phyloP scores from a whole-genome alignment of 2,329 filamentous ascomycete species.

The Aureobasidium mangrovei region DNA sequence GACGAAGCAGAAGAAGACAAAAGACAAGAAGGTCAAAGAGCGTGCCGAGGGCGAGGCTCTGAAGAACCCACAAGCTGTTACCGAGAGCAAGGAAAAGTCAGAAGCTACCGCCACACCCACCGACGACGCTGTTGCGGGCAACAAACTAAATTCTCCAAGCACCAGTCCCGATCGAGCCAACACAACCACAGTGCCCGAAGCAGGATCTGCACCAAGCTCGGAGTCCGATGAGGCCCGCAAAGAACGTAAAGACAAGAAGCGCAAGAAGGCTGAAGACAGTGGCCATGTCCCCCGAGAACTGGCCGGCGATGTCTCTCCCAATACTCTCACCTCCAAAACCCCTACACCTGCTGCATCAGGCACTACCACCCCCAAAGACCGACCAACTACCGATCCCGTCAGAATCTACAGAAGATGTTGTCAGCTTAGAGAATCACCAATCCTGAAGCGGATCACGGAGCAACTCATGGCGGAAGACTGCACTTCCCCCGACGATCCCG shows the following conservation, averaged over 20 bases:
- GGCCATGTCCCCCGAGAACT: slow-evolving; percentile 80
- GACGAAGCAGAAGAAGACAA: slow-evolving; percentile 49
- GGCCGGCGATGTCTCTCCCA: slow-evolving; percentile 49
- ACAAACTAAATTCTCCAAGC: slow-evolving; percentile 27
- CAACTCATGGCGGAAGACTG: slow-evolving; percentile 69
- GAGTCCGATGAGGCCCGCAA: slow-evolving; percentile 81
- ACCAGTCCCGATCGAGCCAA: slow-evolving; percentile 21
- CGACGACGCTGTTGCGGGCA: slow-evolving; percentile 34
- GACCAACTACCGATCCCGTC: slow-evolving; percentile 81
- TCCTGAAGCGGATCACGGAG: slow-evolving; percentile 83
- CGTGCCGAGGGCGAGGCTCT: slow-evolving; percentile 66
- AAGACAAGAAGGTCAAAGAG: slow-evolving; percentile 53
- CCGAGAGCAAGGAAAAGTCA: slow-evolving; percentile 48
- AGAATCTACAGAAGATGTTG: slow-evolving; percentile 92
- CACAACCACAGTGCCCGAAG: background rate
- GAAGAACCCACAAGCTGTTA: slow-evolving; percentile 53
- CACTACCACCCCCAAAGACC: slow-evolving; percentile 37
- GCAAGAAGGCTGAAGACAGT: slow-evolving; percentile 77
- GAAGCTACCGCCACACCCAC: slow-evolving; percentile 26
- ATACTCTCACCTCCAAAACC: slow-evolving; percentile 19
- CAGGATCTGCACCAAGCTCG: slow-evolving; percentile 23
- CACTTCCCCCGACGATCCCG: slow-evolving; percentile 52
- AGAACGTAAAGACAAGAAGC: slow-evolving; percentile 81
- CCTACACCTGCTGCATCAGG: slow-evolving; percentile 19
- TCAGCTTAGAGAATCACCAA: slow-evolving; percentile 83